These are phyloP conservation scores for Oleoguttula mirabilis DNA, from an alignment of 495 filamentous ascomycete species.

Conservation along the genomic window DNA sequence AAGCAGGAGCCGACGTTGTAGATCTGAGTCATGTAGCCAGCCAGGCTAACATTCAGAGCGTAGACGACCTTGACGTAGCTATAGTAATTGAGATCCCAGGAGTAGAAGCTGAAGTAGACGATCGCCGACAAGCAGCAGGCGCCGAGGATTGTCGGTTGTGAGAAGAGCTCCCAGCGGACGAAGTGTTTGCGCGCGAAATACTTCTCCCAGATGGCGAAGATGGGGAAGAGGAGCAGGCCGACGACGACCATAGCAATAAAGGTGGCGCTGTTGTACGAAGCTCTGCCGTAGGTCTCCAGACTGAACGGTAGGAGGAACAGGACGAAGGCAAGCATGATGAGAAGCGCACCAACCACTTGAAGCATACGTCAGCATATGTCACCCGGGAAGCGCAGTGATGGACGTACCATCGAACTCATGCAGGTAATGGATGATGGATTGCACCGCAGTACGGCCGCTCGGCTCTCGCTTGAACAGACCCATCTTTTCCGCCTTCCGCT, in stretches of 20 bases:
- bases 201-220: constrained; percentile 14
- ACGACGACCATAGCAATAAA: constrained; percentile 19
- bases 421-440: constrained; percentile 16
- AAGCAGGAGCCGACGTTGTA: constrained; percentile 61
- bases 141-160: constrained; percentile 18
- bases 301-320: constrained; percentile 20
- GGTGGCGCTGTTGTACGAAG: constrained; percentile 1
- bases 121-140: constrained; percentile 9
- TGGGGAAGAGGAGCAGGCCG: constrained; percentile 13
- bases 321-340: constrained; percentile 13
- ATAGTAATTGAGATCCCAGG: constrained; percentile 30
- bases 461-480: constrained; percentile 15
- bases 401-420: constrained; percentile 21
- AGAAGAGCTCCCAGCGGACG: constrained; percentile 15
- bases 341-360: constrained; percentile 17
- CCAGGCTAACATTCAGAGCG: constrained; percentile 40
- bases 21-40: constrained; percentile 53
- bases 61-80: constrained; percentile 65
- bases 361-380: constrained; percentile 1
- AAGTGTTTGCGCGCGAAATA: constrained; percentile 13
- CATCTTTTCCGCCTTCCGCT: constrained; percentile 39
- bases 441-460: constrained; percentile 11
- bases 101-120: constrained; percentile 21
- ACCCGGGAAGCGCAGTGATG: neutral
- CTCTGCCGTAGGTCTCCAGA: constrained; percentile 3